phyloP scores from a whole-genome alignment of 2,329 filamentous ascomycete species.

The Coniochaeta hoffmannii region DNA sequence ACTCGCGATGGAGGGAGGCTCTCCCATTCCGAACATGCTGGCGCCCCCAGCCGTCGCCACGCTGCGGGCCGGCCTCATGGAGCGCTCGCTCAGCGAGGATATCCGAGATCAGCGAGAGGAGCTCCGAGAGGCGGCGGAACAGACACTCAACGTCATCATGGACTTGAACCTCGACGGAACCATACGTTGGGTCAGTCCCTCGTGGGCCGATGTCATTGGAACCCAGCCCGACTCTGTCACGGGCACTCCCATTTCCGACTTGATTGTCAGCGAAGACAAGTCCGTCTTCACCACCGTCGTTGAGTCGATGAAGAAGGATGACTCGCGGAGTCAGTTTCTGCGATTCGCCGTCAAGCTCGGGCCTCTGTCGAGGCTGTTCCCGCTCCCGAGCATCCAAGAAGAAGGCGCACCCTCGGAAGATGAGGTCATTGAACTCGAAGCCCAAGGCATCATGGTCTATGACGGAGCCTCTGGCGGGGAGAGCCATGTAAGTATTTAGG shows the following conservation, averaged over 20 bases:
- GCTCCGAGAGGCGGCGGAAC: conserved; percentile 88
- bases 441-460: conserved; percentile 97
- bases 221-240: conserved; percentile 65
- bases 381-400: conserved; percentile 32
- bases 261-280: conserved; percentile 72
- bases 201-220: conserved; percentile 90
- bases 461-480: conserved; percentile 79
- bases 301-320: conserved; percentile 85
- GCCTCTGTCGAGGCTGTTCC: conserved; percentile 57
- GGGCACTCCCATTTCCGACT: conserved; percentile 69
- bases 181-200: conserved; percentile 93
- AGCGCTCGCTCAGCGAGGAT: conserved; percentile 70
- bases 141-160: conserved; percentile 93
- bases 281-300: conserved; percentile 75
- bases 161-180: conserved; percentile 86
- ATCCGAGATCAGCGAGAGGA: conserved; percentile 92
- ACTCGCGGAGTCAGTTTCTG: conserved; percentile 85
- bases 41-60: conserved; percentile 46
- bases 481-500: conserved; percentile 66
- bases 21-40: conserved; percentile 27
- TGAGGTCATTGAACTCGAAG: conserved; percentile 72
- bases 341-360: conserved; percentile 70
- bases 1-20: conserved; percentile 34
- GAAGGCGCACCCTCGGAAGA: conserved; percentile 31
- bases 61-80: conserved; percentile 47